Evolutionary conservation across 2,329 filamentous ascomycete genomes (phyloP).

Genomic region (Penicillium sumatraense): DNA sequence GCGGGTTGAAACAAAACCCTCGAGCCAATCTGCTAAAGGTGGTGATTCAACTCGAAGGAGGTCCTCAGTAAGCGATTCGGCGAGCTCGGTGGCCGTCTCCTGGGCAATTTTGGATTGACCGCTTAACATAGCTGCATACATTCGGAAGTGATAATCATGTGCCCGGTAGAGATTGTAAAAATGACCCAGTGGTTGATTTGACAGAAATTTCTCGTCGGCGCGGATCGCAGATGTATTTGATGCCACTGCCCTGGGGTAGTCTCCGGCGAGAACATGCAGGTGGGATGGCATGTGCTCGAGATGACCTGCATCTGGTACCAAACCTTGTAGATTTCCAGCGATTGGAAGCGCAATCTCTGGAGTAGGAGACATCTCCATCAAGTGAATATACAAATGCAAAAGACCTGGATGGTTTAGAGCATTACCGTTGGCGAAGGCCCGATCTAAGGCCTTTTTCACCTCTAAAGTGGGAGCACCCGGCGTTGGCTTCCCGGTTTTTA

Average conservation of each 20-base stretch:
- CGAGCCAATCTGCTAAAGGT: conserved; percentile 81
- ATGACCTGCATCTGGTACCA: conserved; percentile 73
- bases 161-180: conserved; percentile 79
- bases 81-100: conserved; percentile 63
- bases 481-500: conserved; percentile 61
- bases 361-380: conserved; percentile 74
- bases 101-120: conserved; percentile 67
- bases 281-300: conserved; percentile 79
- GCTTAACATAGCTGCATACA: conserved; percentile 79
- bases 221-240: conserved; percentile 70
- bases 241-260: conserved; percentile 68
- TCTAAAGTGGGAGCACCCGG: conserved; percentile 61
- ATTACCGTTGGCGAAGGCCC: conserved; percentile 55
- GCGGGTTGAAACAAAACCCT: conserved; percentile 70
- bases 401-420: conserved; percentile 68
- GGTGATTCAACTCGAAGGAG: conserved; percentile 58
- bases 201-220: conserved; percentile 71
- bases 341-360: conserved; percentile 66
- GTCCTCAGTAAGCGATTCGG: conserved; percentile 65
- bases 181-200: conserved; percentile 61
- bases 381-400: conserved; percentile 76
- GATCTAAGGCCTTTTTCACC: conserved; percentile 62
- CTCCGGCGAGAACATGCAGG: conserved; percentile 72
- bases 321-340: conserved; percentile 65
- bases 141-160: conserved; percentile 75